Evolutionary conservation across 2,329 filamentous ascomycete species (phyloP).

Genomic region (Chaetoscypha palmicola): DNA sequence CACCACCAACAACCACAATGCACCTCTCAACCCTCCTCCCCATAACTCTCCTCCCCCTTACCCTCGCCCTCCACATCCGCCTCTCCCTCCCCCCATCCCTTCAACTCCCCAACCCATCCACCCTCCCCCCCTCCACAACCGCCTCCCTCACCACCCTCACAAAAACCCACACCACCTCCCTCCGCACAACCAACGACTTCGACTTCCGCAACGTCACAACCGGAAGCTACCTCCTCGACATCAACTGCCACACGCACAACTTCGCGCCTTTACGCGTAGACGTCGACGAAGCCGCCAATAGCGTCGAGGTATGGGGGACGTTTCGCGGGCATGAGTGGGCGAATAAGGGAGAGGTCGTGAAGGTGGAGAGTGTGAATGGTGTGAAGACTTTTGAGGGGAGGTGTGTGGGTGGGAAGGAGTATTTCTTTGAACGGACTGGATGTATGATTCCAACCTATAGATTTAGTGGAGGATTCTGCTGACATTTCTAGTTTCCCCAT

Average conservation of each 20-base stretch:
- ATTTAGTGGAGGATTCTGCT: not conserved
- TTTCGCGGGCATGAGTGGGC: conserved; percentile 85
- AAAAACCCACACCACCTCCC: conserved; percentile 47
- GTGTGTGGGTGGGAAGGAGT: conserved; percentile 55
- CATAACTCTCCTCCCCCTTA: conserved; percentile 33
- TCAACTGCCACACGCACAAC: conserved; percentile 65
- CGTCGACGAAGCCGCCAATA: conserved; percentile 37
- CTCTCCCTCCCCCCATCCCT: conserved; percentile 23
- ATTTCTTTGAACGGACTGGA: conserved; percentile 66
- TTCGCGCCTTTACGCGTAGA: conserved; percentile 81
- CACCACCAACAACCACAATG: conserved; percentile 29
- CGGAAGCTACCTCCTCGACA: conserved; percentile 74
- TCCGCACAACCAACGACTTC: conserved; percentile 65
- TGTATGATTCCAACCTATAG: conserved; percentile 51
- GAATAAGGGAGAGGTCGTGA: conserved; percentile 65
- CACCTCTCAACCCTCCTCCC: conserved; percentile 31
- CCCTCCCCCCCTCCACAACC: conserved; percentile 50
- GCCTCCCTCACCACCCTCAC: conserved; percentile 57
- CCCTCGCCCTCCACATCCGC: conserved; percentile 29
- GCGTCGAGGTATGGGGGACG: conserved; percentile 65
- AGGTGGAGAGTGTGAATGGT: conserved; percentile 31
- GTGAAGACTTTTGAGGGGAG: conserved; percentile 34
- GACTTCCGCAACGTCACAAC: conserved; percentile 64
- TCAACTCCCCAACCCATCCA: conserved; percentile 32
- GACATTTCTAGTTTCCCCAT: conserved; percentile 56